phyloP scores from a whole-genome alignment of 2,329 filamentous ascomycete genomes.

The Mollisia scopiformis region DNA sequence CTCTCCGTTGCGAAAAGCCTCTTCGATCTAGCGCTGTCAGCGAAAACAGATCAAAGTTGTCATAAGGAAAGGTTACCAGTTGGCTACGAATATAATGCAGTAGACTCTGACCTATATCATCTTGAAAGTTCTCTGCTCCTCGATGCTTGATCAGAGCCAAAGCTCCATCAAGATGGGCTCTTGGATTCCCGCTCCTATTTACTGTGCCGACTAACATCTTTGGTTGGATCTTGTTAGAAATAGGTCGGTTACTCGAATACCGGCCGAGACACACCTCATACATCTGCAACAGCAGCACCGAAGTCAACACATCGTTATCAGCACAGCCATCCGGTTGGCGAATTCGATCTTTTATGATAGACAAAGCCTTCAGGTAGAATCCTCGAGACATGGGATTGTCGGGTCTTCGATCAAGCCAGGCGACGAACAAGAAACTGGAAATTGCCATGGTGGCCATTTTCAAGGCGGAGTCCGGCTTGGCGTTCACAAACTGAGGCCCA shows the following conservation, averaged over 20 bases:
- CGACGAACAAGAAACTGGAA: conserved; percentile 6
- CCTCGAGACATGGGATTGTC: conserved; percentile 7
- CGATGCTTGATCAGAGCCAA: conserved; percentile 15
- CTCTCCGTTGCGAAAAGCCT: not conserved
- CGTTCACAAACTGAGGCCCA: not conserved
- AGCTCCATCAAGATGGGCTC: conserved; percentile 13
- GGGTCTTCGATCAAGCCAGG: conserved; percentile 6
- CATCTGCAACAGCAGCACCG: conserved; percentile 13
- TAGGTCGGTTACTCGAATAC: not conserved
- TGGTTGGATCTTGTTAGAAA: not conserved
- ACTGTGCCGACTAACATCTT: not conserved
- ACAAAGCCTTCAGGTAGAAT: conserved; percentile 4
- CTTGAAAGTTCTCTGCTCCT: conserved; percentile 4
- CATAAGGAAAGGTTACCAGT: conserved; percentile 5
- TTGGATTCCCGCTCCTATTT: not conserved
- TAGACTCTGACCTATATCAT: not conserved
- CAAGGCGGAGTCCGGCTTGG: conserved; percentile 6
- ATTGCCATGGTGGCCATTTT: conserved; percentile 12
- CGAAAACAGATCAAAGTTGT: not conserved
- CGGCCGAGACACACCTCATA: conserved; percentile 7
- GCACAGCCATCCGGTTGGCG: not conserved
- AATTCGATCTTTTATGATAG: conserved; percentile 9
- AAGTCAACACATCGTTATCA: conserved; percentile 11
- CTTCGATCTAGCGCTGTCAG: conserved; percentile 7
- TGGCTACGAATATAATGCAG: conserved; percentile 8